Evolutionary conservation across 495 filamentous ascomycete species (phyloP).

Genomic region (Cercophora sp.): DNA sequence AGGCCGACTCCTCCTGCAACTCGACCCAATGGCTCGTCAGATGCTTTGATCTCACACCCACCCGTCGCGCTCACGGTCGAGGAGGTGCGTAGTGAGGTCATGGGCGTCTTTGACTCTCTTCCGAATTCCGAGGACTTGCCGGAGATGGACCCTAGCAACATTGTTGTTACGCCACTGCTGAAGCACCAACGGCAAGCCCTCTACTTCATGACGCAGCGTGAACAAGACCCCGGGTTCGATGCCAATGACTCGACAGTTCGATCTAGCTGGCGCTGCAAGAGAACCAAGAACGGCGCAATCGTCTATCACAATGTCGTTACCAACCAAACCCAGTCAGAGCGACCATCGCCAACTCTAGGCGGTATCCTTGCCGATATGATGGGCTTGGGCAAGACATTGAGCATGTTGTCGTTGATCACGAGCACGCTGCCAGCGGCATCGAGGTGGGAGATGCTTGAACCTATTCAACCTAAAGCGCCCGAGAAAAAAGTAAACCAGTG

Average conservation of each 20-base stretch:
- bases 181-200: conserved; percentile 90
- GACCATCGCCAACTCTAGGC: conserved; percentile 68
- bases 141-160: conserved; percentile 60
- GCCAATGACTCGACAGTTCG: conserved; percentile 50
- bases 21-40: not conserved
- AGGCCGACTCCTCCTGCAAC: conserved; percentile 21
- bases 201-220: conserved; percentile 81
- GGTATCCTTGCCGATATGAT: conserved; percentile 98
- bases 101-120: conserved; percentile 82
- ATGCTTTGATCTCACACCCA: conserved; percentile 14
- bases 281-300: conserved; percentile 48
- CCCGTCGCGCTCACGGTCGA: conserved; percentile 61
- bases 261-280: conserved; percentile 68
- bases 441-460: conserved; percentile 49
- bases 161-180: conserved; percentile 67
- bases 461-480: conserved; percentile 37
- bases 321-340: conserved; percentile 55
- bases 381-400: conserved; percentile 93
- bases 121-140: conserved; percentile 70
- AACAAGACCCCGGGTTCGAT: conserved; percentile 46
- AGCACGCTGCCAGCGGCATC: conserved; percentile 56
- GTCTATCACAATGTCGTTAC: conserved; percentile 82
- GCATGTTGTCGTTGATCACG: conserved; percentile 72
- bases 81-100: conserved; percentile 78
- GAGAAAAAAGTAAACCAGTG: conserved; percentile 33